A percentile compares a stretch with the other conserved stretches of the same genome.
Evolutionary conservation across 2,329 filamentous ascomycete species (phyloP).

Genomic region (Claviceps pazoutovae): DNA sequence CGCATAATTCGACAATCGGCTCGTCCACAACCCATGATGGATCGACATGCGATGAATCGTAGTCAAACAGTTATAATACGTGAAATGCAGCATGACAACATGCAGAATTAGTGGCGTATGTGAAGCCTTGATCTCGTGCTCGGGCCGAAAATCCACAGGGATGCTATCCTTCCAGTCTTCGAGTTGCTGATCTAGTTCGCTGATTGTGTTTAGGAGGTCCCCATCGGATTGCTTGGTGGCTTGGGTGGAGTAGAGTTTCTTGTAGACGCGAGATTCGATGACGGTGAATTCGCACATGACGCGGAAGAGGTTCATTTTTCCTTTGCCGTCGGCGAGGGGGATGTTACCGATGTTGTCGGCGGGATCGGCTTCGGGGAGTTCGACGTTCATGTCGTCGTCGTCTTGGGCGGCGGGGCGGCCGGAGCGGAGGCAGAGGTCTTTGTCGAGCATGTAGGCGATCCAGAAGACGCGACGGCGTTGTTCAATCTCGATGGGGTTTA

Average conservation of each 20-base stretch:
- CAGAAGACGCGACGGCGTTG: constrained; percentile 59
- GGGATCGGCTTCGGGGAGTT: constrained; percentile 81
- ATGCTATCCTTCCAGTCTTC: constrained; percentile 97
- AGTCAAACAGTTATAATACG: constrained; percentile 94
- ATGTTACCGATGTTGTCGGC: constrained; percentile 91
- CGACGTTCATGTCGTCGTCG: constrained; percentile 78
- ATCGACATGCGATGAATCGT: constrained; percentile 98
- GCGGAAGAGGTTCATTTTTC: constrained; percentile 89
- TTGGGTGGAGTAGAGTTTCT: constrained; percentile 79
- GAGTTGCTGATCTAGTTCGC: constrained; percentile 76
- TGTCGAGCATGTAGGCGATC: constrained; percentile 53
- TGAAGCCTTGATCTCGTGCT: constrained; percentile 86
- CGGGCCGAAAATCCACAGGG: constrained; percentile 89
- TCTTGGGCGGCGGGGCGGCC: constrained; percentile 48
- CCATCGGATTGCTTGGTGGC: constrained; percentile 85
- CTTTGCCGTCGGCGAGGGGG: constrained; percentile 72
- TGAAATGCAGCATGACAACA: constrained; percentile 86
- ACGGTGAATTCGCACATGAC: constrained; percentile 82
- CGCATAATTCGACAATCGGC: constrained; percentile 82
- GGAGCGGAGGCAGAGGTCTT: constrained; percentile 46
- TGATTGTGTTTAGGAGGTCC: constrained; percentile 87
- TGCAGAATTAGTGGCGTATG: constrained; percentile 91
- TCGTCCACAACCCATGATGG: constrained; percentile 97
- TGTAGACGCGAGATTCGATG: constrained; percentile 92
- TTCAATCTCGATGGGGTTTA: constrained; percentile 88